Evolutionary conservation across 208 protist species (phyloP), one percentile per base, ranked within the genome.

Genomic region (Naegleria lovaniensis): DNA sequence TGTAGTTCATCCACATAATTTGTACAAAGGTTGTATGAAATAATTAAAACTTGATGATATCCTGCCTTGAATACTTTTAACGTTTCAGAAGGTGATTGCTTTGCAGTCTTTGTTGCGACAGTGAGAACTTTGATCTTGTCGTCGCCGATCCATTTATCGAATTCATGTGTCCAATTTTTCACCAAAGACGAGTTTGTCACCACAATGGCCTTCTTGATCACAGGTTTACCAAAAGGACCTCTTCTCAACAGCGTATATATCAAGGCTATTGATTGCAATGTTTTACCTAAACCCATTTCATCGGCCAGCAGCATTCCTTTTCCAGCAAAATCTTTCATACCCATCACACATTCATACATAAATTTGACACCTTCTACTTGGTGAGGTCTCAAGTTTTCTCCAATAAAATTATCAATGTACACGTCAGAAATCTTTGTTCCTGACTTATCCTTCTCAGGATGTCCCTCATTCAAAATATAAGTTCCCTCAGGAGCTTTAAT

Each of bases 291-390:
- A 22, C 95, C 95, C 33, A 95, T 95, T 51, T 95, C 94, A 86
- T 96, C 94, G 43, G 92, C 93, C 41, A 96, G 91, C 43, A 96
- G 91, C 16, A 95, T 95, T 29, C 96, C 96, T 91, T 97, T 94
- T 0, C 90, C 88, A 41, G 1, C 33, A 79, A 90, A 92, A 39
- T 90, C 19, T 59, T 33, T 43, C 5, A 96, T 93, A 3, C 96
- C 96, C 33, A 94, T 96, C 75, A 97, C 96, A 92, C 96, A 98
- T 91, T 98, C 96, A 92, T 96, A 98, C 76, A 98, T 92, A 92
- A 98, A 98, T 91, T 96, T 94, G 15, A 98, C 96, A 87, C 97
- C 97, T 59, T 94, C 93, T 36, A 94, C 89, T 92, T 98, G 97
- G 93, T 98, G 96, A 15, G 95, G 95, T 48, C 96, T 95, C 6